Evolutionary conservation across 352 stramenopile genomes (phyloP).

Genomic region (Globisporangium parvum): DNA sequence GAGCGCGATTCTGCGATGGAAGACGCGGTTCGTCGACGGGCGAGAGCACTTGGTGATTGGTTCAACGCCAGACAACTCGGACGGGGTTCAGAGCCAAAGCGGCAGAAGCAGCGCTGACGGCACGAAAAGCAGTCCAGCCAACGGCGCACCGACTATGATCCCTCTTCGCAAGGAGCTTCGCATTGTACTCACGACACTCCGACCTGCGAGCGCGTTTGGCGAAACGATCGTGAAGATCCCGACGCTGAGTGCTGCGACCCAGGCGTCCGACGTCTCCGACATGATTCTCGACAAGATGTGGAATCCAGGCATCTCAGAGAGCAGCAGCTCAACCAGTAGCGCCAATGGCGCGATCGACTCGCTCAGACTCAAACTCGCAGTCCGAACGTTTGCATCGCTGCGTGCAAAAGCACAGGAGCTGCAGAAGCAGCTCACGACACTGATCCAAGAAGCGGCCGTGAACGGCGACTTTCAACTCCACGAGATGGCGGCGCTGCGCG

Average conservation of each 20-base stretch:
- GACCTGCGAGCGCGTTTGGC: slow-evolving; percentile 26
- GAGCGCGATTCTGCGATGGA: slow-evolving; percentile 28
- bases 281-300: slow-evolving; percentile 47
- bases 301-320: slow-evolving; percentile 10
- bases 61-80: neutral
- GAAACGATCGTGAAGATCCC: slow-evolving; percentile 28
- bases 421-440: slow-evolving; percentile 25
- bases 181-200: slow-evolving; percentile 35
- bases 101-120: neutral
- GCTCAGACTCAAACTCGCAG: slow-evolving; percentile 17
- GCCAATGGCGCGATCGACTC: neutral
- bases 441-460: slow-evolving; percentile 34
- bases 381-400: slow-evolving; percentile 25
- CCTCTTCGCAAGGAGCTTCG: slow-evolving; percentile 34
- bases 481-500: slow-evolving; percentile 29
- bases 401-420: slow-evolving; percentile 13
- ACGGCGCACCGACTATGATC: slow-evolving; percentile 9
- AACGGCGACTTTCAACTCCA: slow-evolving; percentile 37
- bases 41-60: slow-evolving; percentile 19
- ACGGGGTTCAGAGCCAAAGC: neutral
- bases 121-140: neutral
- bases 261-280: slow-evolving; percentile 24
- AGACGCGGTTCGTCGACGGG: slow-evolving; percentile 15
- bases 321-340: neutral
- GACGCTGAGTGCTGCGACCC: slow-evolving; percentile 23